These are phyloP conservation scores for Keithomyces neogunnii DNA, from an alignment of 2,329 filamentous ascomycete species.

Conservation along the genomic window DNA sequence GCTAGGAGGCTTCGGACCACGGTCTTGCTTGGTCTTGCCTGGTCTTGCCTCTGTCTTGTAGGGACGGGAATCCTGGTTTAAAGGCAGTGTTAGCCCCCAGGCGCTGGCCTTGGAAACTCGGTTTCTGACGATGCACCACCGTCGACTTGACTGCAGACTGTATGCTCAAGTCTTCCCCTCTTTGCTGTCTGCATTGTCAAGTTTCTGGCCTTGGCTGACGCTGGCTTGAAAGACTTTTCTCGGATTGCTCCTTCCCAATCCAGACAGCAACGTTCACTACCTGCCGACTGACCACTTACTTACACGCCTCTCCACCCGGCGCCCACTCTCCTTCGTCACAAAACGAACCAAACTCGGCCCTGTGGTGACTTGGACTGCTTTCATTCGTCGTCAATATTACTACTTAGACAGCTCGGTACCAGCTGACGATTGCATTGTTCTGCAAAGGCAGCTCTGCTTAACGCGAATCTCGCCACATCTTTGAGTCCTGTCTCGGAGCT, in stretches of 20 bases:
- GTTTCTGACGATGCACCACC: neutral
- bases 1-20: neutral
- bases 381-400: too few species aligned
- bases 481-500: neutral
- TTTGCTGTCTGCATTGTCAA: neutral
- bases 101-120: neutral
- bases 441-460: neutral
- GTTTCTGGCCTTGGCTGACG: neutral
- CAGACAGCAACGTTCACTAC: neutral
- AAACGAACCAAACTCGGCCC: neutral
- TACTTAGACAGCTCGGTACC: neutral
- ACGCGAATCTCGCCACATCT: neutral
- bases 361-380: neutral
- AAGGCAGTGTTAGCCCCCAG: slow-evolving; percentile 3
- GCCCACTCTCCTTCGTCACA: neutral
- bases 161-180: neutral
- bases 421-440: neutral
- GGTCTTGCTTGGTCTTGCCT: neutral
- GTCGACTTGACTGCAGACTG: neutral
- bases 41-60: neutral
- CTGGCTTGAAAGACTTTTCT: neutral
- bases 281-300: slow-evolving; percentile 1
- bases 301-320: slow-evolving; percentile 4
- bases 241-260: slow-evolving; percentile 5
- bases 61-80: slow-evolving; percentile 1